Base-by-base conservation (phyloP, 2,329 filamentous ascomycete species). In the Beauveria rudraprayagi region DNA sequence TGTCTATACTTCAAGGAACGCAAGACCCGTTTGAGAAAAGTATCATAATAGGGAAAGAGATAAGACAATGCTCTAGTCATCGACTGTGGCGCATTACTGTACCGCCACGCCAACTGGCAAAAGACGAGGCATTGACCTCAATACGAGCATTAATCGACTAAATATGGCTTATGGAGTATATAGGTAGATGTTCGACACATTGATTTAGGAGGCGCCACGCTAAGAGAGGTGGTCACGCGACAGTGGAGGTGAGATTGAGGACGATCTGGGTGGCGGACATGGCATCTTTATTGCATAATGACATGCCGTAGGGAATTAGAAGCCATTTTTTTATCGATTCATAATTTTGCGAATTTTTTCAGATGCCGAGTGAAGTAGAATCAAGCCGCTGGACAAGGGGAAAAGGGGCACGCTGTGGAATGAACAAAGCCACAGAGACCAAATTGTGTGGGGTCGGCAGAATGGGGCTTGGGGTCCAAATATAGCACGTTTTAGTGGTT, bases 331-430 rank as follows among this genome's bases (percentile, higher is more conserved):
- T 19, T 14, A 19, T 17, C 19, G 24, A 24, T 26, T 2, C 1
- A 6, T 37, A 37, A 2, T 41, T 17, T 28, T 10, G 4, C 34
- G 11, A 54, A 5, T 54, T 54, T 19, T 17, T n/a, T 17, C 14
- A 37, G 43, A n/a, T n/a, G 24, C 17, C 26, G 9, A 14, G 14
- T 22, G 26, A 26, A 9, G 10, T 28, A 30, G 43, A 28, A n/a
- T n/a, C 9, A 11, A 52, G 30, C 40, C 16, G 24, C 22, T 28
- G 37, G 22, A 28, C 52, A 24, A 28, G 37, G 19, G 10, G 11
- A 55, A 55, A 55, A 44, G 52, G 52, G 52, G 52, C 52, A 28
- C n/a, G 37, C 24, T 55, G 24, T 55, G 52, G 52, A 44, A 55
- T 55, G 52, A 22, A 24, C 16, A 37, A 37, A 37, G 30, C 30